Base-by-base conservation (phyloP, 805 yeast species). In the Candida alai region DNA sequence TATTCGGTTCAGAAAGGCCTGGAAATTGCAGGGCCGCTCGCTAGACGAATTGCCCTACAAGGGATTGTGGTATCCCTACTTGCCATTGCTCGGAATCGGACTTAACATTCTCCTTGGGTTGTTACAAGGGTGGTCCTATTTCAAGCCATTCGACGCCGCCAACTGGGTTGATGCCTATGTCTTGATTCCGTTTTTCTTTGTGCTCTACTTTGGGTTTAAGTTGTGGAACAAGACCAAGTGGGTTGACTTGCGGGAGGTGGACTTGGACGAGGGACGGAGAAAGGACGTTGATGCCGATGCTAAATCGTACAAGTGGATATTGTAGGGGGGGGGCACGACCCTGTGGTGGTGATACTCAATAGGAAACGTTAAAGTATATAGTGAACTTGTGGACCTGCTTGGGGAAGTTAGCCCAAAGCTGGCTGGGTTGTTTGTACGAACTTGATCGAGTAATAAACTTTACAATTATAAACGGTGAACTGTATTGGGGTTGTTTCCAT, bases 101-200 rank as follows among this genome's bases (percentile, higher is more conserved):
- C 59, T 75, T 30, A 78, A 74, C 48, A 41, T 68, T 2, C 68
- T 80, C 36, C 57, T 80, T 37, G 78, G 74, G 2, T 51, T 78
- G 20, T 70, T 80, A 18, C 86, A 80, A 53, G 84, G 85, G 5
- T 80, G 84, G 84, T 62, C 80, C 2, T 62, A 71, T 24, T 71
- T 80, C 39, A 65, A 67, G 35, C 86, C 85, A 2, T 80, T 76
- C 46, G 63, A 64, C 32, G 69, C 65, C 6, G 58, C 48, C 11
- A 55, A 60, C 39, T 65, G 60, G 41, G 69, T 65, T 15, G 87
- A 80, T 51, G 74, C 80, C 4, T 81, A 81, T 48, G 72, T 81
- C 40, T 52, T 81, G 47, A 44, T 81, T 10, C 85, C 87, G 1
- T 57, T 78, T 11, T 79, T 76, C 41, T 58, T 66, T 18, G 45